Conservation (phyloP, 208 protist species). For the Blechomonas ayalai region DNA sequence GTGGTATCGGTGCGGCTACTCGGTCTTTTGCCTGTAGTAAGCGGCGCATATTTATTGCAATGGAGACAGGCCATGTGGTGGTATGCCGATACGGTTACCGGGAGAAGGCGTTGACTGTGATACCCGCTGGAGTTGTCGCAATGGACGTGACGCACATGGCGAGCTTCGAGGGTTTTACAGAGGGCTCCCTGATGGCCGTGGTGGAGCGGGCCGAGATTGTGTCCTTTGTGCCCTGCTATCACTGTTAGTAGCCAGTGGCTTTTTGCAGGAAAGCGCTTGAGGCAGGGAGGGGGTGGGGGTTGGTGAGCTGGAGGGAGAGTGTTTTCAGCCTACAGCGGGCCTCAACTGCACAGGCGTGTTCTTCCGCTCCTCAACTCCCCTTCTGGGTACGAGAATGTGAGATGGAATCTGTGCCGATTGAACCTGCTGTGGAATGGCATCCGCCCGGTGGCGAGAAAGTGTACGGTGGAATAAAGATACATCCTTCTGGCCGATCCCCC, state of each 20-base stretch:
- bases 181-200: constrained; percentile 56
- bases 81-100: constrained; percentile 55
- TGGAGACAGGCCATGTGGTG: constrained; percentile 70
- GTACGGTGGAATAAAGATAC: too few species aligned
- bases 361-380: too few species aligned
- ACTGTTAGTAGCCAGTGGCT: constrained; percentile 28
- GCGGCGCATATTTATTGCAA: constrained; percentile 48
- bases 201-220: constrained; percentile 54
- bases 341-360: too few species aligned
- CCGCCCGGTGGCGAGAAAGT: too few species aligned
- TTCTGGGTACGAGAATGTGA: too few species aligned
- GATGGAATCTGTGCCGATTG: too few species aligned
- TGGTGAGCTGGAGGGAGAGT: not conserved
- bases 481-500: too few species aligned
- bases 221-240: constrained; percentile 62
- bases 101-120: constrained; percentile 26
- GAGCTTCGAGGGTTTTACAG: constrained; percentile 37
- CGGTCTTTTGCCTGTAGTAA: constrained; percentile 42
- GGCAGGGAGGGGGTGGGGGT: not conserved
- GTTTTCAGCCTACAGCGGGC: too few species aligned
- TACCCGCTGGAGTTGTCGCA: constrained; percentile 59
- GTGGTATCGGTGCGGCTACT: constrained; percentile 59
- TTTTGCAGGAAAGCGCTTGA: not conserved
- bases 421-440: too few species aligned
- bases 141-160: constrained; percentile 31